Evolutionary conservation across 2,329 filamentous ascomycete species (phyloP).

Genomic region (Curvularia verruculosa): DNA sequence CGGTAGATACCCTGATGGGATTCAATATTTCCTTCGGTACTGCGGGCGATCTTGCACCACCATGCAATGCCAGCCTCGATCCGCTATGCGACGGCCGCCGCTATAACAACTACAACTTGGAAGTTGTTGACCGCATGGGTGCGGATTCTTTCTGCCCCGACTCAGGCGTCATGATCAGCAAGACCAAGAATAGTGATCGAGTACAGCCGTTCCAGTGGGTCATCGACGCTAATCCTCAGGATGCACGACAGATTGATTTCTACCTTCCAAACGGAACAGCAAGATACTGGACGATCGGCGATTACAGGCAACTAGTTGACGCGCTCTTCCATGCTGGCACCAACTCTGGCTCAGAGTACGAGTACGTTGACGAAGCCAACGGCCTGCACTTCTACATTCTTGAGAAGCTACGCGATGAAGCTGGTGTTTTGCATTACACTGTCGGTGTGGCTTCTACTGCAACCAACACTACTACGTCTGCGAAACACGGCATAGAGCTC

Average conservation of each 20-base stretch:
- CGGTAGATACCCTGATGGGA: slow-evolving; percentile 53
- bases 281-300: slow-evolving; percentile 57
- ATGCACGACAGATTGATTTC: slow-evolving; percentile 60
- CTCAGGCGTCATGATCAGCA: slow-evolving; percentile 61
- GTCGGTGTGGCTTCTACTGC: slow-evolving; percentile 56
- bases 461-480: background rate
- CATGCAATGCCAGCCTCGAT: slow-evolving; percentile 52
- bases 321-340: slow-evolving; percentile 63
- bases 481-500: background rate
- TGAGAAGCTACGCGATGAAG: slow-evolving; percentile 50
- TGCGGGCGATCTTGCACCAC: slow-evolving; percentile 52
- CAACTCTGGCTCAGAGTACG: slow-evolving; percentile 58
- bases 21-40: slow-evolving; percentile 55
- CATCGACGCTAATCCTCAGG: slow-evolving; percentile 62
- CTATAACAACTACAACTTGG: slow-evolving; percentile 60
- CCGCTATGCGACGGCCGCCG: slow-evolving; percentile 59
- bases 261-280: slow-evolving; percentile 57
- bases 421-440: slow-evolving; percentile 57
- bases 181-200: slow-evolving; percentile 56
- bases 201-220: slow-evolving; percentile 60
- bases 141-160: slow-evolving; percentile 61
- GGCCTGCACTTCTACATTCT: slow-evolving; percentile 59
- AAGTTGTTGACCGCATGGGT: slow-evolving; percentile 62
- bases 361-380: slow-evolving; percentile 57
- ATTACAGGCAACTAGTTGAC: slow-evolving; percentile 61